Evolutionary conservation across 768 basidiomycete genomes (phyloP).

Genomic region (Russula foetens): DNA sequence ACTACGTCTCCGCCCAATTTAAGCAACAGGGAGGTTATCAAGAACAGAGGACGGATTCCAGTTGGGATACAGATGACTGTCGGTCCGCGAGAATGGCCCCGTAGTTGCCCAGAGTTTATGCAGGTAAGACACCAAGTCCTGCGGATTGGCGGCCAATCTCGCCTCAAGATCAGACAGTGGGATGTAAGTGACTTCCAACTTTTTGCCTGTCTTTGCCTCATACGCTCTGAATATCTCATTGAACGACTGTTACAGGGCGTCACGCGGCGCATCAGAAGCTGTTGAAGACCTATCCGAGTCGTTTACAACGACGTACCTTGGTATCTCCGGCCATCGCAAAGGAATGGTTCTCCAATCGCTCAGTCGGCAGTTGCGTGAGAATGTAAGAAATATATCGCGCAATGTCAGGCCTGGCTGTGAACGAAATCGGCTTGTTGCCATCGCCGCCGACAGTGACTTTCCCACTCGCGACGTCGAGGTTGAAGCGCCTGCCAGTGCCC

Average conservation of each 20-base stretch:
- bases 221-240: slow-evolving; percentile 20
- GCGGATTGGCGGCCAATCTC: slow-evolving; percentile 11
- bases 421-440: slow-evolving; percentile 19
- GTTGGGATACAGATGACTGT: slow-evolving; percentile 17
- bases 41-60: slow-evolving; percentile 19
- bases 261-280: background rate
- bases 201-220: slow-evolving; percentile 18
- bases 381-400: slow-evolving; percentile 17
- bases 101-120: slow-evolving; percentile 11
- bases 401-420: slow-evolving; percentile 17
- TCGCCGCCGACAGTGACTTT: slow-evolving; percentile 16
- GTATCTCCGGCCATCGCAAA: slow-evolving; percentile 7
- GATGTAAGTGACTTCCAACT: slow-evolving; percentile 16
- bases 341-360: slow-evolving; percentile 5
- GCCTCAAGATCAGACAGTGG: slow-evolving; percentile 11
- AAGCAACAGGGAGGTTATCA: slow-evolving; percentile 7
- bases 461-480: slow-evolving; percentile 10
- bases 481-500: background rate
- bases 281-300: background rate
- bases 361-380: slow-evolving; percentile 13
- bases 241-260: slow-evolving; percentile 4
- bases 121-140: slow-evolving; percentile 6
- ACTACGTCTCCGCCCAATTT: background rate
- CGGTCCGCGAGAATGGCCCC: slow-evolving; percentile 3
- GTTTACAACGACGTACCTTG: slow-evolving; percentile 1